Evolutionary conservation across 768 basidiomycete species (phyloP).

Genomic region (Kwoniella europaea): DNA sequence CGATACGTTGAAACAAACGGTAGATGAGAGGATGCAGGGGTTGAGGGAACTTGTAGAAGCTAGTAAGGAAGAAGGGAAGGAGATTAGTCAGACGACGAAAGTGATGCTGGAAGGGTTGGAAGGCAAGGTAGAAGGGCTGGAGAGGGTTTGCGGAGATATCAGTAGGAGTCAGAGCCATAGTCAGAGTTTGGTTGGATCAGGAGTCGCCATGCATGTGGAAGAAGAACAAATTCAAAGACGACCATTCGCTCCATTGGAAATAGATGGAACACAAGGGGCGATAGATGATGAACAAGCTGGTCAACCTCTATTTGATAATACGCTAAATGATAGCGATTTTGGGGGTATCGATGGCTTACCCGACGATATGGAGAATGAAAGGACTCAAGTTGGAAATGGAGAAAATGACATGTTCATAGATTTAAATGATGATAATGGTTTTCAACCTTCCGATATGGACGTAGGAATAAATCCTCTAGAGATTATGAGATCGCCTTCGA

Average conservation of each 20-base stretch:
- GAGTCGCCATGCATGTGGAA: too few species aligned
- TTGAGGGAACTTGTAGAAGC: neutral
- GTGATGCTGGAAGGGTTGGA: neutral
- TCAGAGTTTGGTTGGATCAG: neutral
- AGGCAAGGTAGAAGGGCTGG: neutral
- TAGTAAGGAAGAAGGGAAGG: neutral
- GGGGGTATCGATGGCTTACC: neutral
- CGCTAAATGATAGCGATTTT: neutral
- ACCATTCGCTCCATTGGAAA: neutral
- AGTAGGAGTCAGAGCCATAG: slow-evolving; percentile 1
- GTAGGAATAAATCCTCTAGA: slow-evolving; percentile 11
- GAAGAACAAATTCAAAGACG: too few species aligned
- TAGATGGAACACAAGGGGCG: neutral
- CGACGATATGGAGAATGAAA: too few species aligned
- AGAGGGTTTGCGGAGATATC: slow-evolving; percentile 2
- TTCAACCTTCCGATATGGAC: slow-evolving; percentile 12
- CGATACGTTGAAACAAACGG: neutral
- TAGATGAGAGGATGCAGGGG: slow-evolving; percentile 3
- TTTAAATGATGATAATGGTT: slow-evolving; percentile 1
- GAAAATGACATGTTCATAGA: neutral
- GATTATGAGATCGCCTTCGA: slow-evolving; percentile 8
- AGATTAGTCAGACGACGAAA: neutral
- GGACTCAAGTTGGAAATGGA: too few species aligned
- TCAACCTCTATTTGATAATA: neutral
- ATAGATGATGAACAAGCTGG: neutral